Conservation (phyloP, 345 rosid species). For the Moricandia moricandioides region DNA sequence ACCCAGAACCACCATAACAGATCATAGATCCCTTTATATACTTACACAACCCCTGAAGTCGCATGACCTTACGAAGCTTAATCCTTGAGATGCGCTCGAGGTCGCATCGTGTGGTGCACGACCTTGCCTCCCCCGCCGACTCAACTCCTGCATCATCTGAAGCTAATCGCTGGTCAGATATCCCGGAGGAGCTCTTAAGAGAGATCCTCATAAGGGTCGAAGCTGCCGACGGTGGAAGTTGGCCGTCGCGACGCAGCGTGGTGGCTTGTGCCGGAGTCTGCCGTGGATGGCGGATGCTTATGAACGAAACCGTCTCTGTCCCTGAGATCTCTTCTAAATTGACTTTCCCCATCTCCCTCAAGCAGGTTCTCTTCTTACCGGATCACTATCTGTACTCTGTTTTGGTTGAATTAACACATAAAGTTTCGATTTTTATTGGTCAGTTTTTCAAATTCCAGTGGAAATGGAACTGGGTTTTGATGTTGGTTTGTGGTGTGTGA, state of each 20-base stretch:
- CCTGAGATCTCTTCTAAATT: conserved; percentile 68
- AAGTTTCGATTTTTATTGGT: conserved; percentile 21
- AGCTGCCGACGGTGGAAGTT: conserved; percentile 54
- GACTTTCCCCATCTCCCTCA: conserved; percentile 84
- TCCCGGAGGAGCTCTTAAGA: conserved; percentile 75
- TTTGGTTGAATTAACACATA: conserved; percentile 11
- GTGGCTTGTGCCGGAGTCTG: conserved; percentile 91
- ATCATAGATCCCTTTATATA: conserved; percentile 4
- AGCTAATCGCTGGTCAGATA: conserved; percentile 58
- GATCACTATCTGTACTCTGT: neutral
- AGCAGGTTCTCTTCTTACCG: conserved; percentile 52
- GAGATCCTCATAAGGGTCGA: conserved; percentile 67
- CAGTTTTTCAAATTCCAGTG: neutral
- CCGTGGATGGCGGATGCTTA: conserved; percentile 65
- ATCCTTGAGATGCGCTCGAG: conserved; percentile 50
- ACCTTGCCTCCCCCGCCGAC: conserved; percentile 31
- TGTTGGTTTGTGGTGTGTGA: neutral
- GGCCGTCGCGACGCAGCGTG: conserved; percentile 75
- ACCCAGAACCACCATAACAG: neutral
- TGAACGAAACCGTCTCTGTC: conserved; percentile 64
- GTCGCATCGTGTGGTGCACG: conserved; percentile 64
- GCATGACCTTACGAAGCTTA: conserved; percentile 54
- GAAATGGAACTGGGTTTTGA: neutral
- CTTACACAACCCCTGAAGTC: neutral
- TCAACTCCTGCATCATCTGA: conserved; percentile 20